Conservation (phyloP, 139 green algal species). For the Haematococcus sp. region DNA sequence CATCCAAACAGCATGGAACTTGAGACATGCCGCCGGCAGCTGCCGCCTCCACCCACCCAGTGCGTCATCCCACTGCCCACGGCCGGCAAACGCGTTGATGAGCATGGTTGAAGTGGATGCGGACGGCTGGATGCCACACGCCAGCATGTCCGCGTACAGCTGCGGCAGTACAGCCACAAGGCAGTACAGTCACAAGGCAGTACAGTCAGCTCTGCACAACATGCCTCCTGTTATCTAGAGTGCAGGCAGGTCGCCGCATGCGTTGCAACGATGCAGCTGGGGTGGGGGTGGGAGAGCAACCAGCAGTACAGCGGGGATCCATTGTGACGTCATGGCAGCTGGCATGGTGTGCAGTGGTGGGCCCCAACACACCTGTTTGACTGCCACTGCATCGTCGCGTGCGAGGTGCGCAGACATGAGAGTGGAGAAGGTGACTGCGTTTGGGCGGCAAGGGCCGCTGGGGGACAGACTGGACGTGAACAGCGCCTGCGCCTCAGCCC, state of each 20-base stretch:
- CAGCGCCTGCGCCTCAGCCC: constrained; percentile 46
- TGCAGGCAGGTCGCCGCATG: no score
- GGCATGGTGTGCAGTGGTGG: no score
- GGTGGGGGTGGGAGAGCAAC: no score
- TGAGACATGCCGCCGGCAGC: no score
- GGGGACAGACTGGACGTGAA: constrained; percentile 48
- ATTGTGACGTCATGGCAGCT: no score
- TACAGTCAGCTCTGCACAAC: no score
- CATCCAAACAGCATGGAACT: no score
- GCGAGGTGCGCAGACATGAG: constrained; percentile 61
- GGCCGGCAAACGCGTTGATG: constrained; percentile 21
- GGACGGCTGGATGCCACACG: constrained; percentile 24
- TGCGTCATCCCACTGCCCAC: constrained; percentile 34
- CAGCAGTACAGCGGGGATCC: no score
- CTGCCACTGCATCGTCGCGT: constrained; percentile 3
- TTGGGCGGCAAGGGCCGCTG: constrained; percentile 42
- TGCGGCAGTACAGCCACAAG: background rate
- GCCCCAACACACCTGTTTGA: no score
- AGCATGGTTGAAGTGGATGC: constrained; percentile 27
- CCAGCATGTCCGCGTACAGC: constrained; percentile 37
- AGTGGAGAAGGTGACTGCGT: constrained; percentile 68
- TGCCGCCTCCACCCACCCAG: background rate
- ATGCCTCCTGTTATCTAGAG: no score
- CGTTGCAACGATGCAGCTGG: no score
- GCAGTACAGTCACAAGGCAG: no score